A percentile compares a stretch with the other conserved stretches of the same genome.
phyloP scores from a whole-genome alignment of 257 asterid genomes.

The Ophiorrhiza pumila region DNA sequence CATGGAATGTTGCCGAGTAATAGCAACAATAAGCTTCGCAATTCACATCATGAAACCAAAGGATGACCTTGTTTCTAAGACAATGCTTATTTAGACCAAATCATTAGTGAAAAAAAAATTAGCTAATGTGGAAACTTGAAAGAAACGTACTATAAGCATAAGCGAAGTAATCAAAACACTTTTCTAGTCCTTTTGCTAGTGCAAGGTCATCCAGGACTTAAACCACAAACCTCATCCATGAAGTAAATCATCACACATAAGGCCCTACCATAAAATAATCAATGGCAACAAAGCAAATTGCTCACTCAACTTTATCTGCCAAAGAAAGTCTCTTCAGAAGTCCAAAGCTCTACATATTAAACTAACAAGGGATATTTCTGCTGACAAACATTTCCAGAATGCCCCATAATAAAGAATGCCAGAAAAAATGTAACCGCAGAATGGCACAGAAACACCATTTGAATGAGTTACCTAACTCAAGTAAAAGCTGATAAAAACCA shows the following conservation, averaged over 20 bases:
- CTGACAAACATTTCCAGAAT: background rate
- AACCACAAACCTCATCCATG: background rate
- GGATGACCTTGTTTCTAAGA: background rate
- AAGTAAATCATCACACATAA: background rate
- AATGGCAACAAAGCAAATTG: background rate
- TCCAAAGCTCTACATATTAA: background rate
- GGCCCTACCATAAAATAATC: background rate
- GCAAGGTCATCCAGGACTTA: background rate
- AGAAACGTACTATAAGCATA: background rate
- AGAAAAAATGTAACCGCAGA: background rate
- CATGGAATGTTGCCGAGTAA: too few relatives aligned
- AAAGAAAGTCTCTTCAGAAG: constrained; percentile 1
- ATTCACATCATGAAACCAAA: too few relatives aligned
- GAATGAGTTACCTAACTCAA: background rate
- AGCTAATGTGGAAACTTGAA: background rate
- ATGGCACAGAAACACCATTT: background rate
- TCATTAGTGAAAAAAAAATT: background rate
- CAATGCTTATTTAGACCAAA: background rate
- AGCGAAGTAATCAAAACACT: background rate
- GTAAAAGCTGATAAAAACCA: background rate
- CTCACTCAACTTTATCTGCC: background rate
- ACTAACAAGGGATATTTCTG: background rate
- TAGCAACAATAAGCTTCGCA: too few relatives aligned
- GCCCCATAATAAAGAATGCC: background rate
- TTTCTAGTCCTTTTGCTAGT: background rate